These are phyloP conservation scores for Juncus inflexus DNA, from an alignment of 176 grass and related monocot species.

Conservation along the genomic window DNA sequence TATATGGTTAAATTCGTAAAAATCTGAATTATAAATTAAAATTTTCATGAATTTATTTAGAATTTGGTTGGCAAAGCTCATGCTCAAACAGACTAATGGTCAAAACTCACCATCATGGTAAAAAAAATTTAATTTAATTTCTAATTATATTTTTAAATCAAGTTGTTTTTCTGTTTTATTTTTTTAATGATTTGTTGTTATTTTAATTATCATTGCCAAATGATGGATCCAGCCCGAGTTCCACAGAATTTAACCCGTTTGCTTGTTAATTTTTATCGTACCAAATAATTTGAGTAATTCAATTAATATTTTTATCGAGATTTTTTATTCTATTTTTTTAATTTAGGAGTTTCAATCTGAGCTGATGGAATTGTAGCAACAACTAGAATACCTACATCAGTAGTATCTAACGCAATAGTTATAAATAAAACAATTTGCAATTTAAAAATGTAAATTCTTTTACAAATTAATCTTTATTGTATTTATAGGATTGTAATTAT, in stretches of 20 bases:
- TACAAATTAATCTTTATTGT: background rate
- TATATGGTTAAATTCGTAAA: too few relatives aligned
- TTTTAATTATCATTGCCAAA: background rate
- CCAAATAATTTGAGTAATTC: background rate
- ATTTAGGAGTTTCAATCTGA: constrained; percentile 17
- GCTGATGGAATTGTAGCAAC: background rate
- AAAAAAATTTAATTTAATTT: background rate
- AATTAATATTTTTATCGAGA: background rate
- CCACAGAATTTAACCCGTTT: constrained; percentile 19
- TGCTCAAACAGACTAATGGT: background rate
- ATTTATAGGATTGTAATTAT: too few relatives aligned
- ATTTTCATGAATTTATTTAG: constrained; percentile 7
- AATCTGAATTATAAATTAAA: background rate
- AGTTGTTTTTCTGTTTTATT: background rate
- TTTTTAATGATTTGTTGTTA: background rate
- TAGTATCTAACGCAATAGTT: constrained; percentile 12
- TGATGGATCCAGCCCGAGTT: constrained; percentile 21
- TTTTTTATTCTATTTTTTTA: background rate
- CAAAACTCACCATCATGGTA: constrained; percentile 12
- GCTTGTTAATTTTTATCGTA: background rate
- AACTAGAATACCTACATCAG: constrained; percentile 10
- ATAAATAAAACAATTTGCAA: background rate
- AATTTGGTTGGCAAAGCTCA: constrained; percentile 10
- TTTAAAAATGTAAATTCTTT: too few relatives aligned
- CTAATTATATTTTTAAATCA: too few relatives aligned